Evolutionary conservation across 305 asterid species (phyloP), one percentile per base, ranked within the genome.

Genomic region (Fraxinus latifolia): DNA sequence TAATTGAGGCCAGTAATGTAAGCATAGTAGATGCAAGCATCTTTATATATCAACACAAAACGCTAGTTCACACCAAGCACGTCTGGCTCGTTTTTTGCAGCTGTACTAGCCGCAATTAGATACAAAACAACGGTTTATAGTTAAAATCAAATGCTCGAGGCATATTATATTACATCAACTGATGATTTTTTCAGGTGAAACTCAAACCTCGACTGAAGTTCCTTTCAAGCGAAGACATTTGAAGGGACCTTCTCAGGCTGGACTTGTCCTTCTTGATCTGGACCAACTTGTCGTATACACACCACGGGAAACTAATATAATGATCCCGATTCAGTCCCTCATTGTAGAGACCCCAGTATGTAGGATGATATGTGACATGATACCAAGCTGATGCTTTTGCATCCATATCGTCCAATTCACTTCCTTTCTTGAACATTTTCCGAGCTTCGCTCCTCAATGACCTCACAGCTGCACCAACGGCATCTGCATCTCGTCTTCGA

Each of bases 351-450:
- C 97, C 98, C 93, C 94, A 95, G 62, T 68, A 92, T n/a, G 73
- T 86, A 8, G 83, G 93, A 85, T 95, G 96, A 84, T 94, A 95
- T 0, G 96, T 86, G 67, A 95, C 99, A 32, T 91, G 90, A 87
- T 95, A 95, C 99, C 99, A 94, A 19, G 99, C 99, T 1, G 99
- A 95, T 2, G 98, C 99, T 88, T 91, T 95, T 5, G 97, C 93
- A 25, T 89, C 77, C n/a, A 5, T 11, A 62, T 94, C 91, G 15
- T 89, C 90, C 0, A 58, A 33, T 21, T 91, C 95, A 25, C 87
- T 80, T 25, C 87, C 91, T 79, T 39, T 86, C 90, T 86, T 94
- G 87, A 94, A 95, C 96, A 93, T 89, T 1, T 92, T 73, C 84
- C 94, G 80, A 0, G 93, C 97, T 76, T 94, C 99, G 14, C 86